Base-by-base conservation (phyloP, 1,284 basidiomycete genomes). In the Fomitiporia mediterranea region DNA sequence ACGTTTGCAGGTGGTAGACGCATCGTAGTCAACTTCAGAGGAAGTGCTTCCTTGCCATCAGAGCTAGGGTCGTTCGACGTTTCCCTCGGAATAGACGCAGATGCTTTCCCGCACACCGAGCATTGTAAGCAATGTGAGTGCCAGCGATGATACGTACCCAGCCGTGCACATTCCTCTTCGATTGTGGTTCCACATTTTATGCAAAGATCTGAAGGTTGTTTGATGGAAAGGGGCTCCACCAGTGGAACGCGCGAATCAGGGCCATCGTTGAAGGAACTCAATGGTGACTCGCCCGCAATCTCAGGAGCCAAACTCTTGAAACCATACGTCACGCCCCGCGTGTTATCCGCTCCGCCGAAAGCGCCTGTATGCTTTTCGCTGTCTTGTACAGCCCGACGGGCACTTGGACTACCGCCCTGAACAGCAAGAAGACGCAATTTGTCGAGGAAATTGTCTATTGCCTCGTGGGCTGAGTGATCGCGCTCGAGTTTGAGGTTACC, bases 121-220 rank as follows among this genome's bases (percentile, higher is more conserved):
- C 96, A 99, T 61, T 87, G 83, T 43, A 99, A 75, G 69, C 96
- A 99, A 28, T 89, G 80, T 2, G 92, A 90, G 71, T 99, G 97
- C 97, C 97, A 99, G 51, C 97, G 82, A 66, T 94, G 86, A 72
- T 94, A 95, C 30, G 94, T 94, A 35, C 94, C 95, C 28, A 96
- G 75, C 55, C 96, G 81, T 39, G 93, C 86, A 67, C 97, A 99
- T 66, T 99, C 96, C 69, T 99, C 97, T 70, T 99, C 97, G 21
- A 99, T 91, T 0, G 95, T 96, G 60, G 86, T 77, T 39, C 82
- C 81, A 69, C 97, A 99, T 62, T 83, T 86, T 47, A 92, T 83
- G 68, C 97, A 99, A 35, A 95, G 81, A 73, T 99, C 97, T 27
- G 86, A 88, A 6, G 89, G 89, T 17, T 86, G 86, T 61, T 82